Conservation (phyloP, 2,329 filamentous ascomycete species). For the Knufia fluminis region DNA sequence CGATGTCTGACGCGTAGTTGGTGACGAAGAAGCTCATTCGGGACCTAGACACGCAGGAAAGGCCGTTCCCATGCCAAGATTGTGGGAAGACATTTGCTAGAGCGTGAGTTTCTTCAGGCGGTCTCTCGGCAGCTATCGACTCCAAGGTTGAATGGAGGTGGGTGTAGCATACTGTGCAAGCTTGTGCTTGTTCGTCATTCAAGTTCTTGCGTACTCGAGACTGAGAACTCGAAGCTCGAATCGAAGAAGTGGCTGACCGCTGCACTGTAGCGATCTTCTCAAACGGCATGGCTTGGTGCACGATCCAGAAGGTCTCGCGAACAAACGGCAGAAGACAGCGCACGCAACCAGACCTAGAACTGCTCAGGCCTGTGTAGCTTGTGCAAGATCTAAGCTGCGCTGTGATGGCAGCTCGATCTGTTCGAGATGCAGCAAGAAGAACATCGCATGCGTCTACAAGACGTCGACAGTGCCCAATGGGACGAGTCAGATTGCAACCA, state of each 20-base stretch:
- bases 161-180: too few species aligned
- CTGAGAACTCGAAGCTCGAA: too few species aligned
- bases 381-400: slow-evolving; percentile 12
- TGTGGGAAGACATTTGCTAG: slow-evolving; percentile 17
- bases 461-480: not conserved
- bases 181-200: too few species aligned
- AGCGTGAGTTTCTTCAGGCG: slow-evolving; percentile 7
- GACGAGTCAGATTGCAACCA: not conserved
- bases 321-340: not conserved
- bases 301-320: not conserved
- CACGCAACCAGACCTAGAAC: not conserved
- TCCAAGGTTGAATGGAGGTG: not conserved
- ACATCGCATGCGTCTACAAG: slow-evolving; percentile 6
- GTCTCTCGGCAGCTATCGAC: not conserved
- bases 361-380: slow-evolving; percentile 11
- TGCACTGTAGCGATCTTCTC: slow-evolving; percentile 10
- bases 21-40: not conserved
- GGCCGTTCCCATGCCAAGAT: slow-evolving; percentile 22
- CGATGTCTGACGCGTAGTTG: not conserved
- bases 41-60: slow-evolving; percentile 4
- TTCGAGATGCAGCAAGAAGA: slow-evolving; percentile 9
- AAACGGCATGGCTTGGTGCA: slow-evolving; percentile 12
- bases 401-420: slow-evolving; percentile 10
- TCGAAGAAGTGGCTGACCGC: not conserved
- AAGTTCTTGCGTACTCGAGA: too few species aligned